Evolutionary conservation across 495 filamentous ascomycete species (phyloP), one percentile per base, ranked within the genome.

Genomic region (Recurvomyces mirabilis): DNA sequence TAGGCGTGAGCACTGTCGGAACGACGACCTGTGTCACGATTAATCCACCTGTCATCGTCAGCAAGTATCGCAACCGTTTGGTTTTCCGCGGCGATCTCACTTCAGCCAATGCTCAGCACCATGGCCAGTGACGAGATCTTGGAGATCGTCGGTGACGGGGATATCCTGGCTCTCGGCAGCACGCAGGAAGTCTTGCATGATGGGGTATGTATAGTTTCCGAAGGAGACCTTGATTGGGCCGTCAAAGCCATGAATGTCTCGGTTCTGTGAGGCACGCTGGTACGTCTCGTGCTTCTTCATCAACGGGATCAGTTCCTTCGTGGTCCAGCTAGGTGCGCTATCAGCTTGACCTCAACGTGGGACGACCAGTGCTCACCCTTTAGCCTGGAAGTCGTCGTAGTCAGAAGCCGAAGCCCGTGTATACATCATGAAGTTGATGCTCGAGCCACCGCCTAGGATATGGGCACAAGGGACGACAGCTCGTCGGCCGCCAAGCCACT

Each of bases 351-450:
- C 7, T 7, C 26, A 29, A 29, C 26, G 7, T n/a, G n/a, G n/a
- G n/a, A n/a, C n/a, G n/a, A 5, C n/a, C 7, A n/a, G 15, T 14
- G 20, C 25, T 41, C 4, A 41, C 38, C 49, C n/a, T 49, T 86
- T 77, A 17, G 81, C 74, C 47, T 85, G 77, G 58, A 85, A 91
- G 60, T 87, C 83, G 57, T 91, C 84, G 47, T 87, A 88, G 59
- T 87, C 84, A 0, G 79, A 83, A 12, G 80, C 81, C 3, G 77
- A 82, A n/a, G 82, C 82, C 41, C 82, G 68, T 30, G 83, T 87
- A 66, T 87, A 89, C 82, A 87, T 89, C 77, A 88, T 80, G 56
- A 87, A 86, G 57, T 89, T 87, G 66, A 87, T 84, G 10, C 21
- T 38, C 26, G 49, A 52, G 21, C 84, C 83, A 22, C 82, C 83